Conservation (phyloP, 768 basidiomycete genomes). For the Macrocybe gigantea region DNA sequence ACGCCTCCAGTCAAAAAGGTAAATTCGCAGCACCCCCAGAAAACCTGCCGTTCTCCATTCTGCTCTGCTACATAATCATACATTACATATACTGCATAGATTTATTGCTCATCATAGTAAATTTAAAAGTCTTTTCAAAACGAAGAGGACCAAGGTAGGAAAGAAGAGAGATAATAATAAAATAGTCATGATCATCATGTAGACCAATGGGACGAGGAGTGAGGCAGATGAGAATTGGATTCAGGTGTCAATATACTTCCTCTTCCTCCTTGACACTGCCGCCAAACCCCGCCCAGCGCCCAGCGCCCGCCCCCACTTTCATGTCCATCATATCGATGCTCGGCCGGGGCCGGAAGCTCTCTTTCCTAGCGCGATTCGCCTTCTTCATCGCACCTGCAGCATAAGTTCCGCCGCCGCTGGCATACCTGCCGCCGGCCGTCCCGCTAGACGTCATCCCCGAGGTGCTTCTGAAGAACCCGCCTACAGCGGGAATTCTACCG, state of each 20-base stretch:
- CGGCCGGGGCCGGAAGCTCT: slow-evolving; percentile 81
- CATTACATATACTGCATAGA: no score
- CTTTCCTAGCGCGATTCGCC: slow-evolving; percentile 49
- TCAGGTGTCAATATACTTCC: slow-evolving; percentile 25
- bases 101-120: not conserved
- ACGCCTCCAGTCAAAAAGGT: no score
- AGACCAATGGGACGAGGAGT: not conserved
- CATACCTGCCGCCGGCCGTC: slow-evolving; percentile 18
- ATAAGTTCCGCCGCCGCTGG: slow-evolving; percentile 8
- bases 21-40: no score
- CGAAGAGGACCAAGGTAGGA: not conserved
- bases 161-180: slow-evolving; percentile 1
- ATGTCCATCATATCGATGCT: slow-evolving; percentile 45
- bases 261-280: slow-evolving; percentile 44
- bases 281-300: slow-evolving; percentile 27
- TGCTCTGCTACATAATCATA: no score
- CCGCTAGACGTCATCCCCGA: slow-evolving; percentile 11
- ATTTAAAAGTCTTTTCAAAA: not conserved
- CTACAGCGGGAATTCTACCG: slow-evolving; percentile 35
- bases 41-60: no score
- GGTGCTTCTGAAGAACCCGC: slow-evolving; percentile 12
- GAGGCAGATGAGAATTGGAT: not conserved
- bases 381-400: slow-evolving; percentile 36
- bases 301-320: not conserved
- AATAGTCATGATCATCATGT: slow-evolving; percentile 1